A percentile compares a stretch with the other conserved stretches of the same genome.
phyloP scores from a whole-genome alignment of 352 stramenopile species.

The Globisporangium recalcitrans region DNA sequence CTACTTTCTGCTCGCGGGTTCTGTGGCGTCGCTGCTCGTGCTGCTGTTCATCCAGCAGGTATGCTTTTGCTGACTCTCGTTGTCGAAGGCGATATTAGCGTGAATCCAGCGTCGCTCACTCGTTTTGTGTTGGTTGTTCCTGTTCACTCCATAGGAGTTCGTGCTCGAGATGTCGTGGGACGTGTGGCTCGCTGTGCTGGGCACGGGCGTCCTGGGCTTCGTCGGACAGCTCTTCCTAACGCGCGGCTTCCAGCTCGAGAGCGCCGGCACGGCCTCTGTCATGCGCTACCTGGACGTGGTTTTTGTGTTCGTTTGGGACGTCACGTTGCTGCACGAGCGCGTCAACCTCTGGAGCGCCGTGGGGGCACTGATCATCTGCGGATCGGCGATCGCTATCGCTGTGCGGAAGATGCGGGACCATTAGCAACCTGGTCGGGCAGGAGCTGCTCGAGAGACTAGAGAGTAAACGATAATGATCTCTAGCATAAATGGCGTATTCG shows the following conservation, averaged over 20 bases:
- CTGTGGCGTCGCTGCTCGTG: conserved; percentile 26
- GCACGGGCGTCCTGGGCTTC: conserved; percentile 31
- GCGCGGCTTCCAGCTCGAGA: conserved; percentile 40
- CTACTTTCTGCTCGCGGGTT: conserved; percentile 32
- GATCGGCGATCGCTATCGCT: conserved; percentile 28
- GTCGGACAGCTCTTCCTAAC: conserved; percentile 40
- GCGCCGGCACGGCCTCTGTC: conserved; percentile 32
- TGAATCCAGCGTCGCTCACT: too few species aligned
- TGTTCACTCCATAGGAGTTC: conserved; percentile 11
- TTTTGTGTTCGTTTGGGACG: conserved; percentile 43
- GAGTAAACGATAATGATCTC: neutral
- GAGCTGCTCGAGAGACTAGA: neutral
- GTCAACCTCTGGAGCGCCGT: conserved; percentile 34
- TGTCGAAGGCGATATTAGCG: too few species aligned
- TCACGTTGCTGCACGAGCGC: conserved; percentile 23
- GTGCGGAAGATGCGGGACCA: conserved; percentile 14
- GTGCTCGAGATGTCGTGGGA: conserved; percentile 11
- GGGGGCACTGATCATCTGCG: conserved; percentile 28
- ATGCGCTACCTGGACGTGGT: conserved; percentile 39
- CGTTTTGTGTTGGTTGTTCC: too few species aligned
- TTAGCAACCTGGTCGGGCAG: neutral
- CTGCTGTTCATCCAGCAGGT: conserved; percentile 23
- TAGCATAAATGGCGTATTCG: neutral
- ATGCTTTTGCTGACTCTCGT: conserved; percentile 1
- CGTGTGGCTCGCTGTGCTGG: conserved; percentile 23